Evolutionary conservation across 192 early-diverging fungal species (phyloP).

Genomic region (Coemansia sp.): DNA sequence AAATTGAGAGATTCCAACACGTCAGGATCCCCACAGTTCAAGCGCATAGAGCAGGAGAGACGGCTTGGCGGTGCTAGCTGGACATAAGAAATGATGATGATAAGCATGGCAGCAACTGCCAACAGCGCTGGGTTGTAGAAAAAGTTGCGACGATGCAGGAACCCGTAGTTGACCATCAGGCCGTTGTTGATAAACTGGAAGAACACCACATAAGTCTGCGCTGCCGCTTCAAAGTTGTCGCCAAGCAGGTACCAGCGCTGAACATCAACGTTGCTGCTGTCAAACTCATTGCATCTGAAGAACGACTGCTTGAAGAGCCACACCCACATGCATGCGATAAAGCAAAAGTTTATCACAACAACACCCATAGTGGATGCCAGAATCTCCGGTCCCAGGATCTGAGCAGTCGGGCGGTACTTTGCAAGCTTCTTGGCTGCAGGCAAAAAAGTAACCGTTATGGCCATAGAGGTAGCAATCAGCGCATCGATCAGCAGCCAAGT

Average conservation of each 20-base stretch:
- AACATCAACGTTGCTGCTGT: conserved; percentile 60
- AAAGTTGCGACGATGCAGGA: conserved; percentile 62
- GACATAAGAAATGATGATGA: conserved; percentile 57
- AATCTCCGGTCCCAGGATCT: conserved; percentile 70
- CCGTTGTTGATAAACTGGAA: conserved; percentile 75
- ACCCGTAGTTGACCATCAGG: conserved; percentile 69
- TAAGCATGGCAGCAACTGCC: conserved; percentile 52
- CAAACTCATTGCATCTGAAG: conserved; percentile 82
- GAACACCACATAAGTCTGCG: conserved; percentile 59
- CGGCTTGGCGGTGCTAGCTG: conserved; percentile 66
- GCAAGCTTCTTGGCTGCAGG: conserved; percentile 58
- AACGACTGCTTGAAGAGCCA: conserved; percentile 68
- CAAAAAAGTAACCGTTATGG: conserved; percentile 66
- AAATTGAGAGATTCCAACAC: conserved; percentile 40
- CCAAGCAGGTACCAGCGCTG: conserved; percentile 78
- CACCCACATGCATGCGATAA: conserved; percentile 48
- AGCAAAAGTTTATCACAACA: conserved; percentile 69
- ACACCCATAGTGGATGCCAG: conserved; percentile 66
- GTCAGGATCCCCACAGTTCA: conserved; percentile 64
- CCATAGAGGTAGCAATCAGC: conserved; percentile 61
- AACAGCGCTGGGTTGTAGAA: conserved; percentile 63
- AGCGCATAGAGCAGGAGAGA: conserved; percentile 65
- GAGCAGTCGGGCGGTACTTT: conserved; percentile 67
- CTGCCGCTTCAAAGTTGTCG: conserved; percentile 74
- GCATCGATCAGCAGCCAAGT: conserved; percentile 78